Evolutionary conservation across 148 eudicot species (phyloP).

Genomic region (Selenicereus undatus): DNA sequence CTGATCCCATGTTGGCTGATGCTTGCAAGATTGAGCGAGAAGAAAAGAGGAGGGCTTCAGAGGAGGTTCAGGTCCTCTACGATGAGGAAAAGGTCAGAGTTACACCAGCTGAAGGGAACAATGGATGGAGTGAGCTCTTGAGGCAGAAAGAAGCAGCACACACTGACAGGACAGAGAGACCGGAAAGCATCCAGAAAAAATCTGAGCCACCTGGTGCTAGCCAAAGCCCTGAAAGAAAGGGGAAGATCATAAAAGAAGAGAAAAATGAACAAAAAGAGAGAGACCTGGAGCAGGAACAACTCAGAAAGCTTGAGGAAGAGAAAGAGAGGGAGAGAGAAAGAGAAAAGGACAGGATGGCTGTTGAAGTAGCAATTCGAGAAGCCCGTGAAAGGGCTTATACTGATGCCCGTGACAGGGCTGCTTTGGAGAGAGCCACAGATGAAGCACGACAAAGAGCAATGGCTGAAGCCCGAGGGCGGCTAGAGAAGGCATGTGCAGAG

Average conservation of each 20-base stretch:
- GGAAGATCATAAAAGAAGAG: conserved; percentile 33
- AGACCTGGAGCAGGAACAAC: conserved; percentile 56
- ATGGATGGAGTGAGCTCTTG: conserved; percentile 28
- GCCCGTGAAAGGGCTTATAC: conserved; percentile 62
- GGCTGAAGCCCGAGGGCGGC: conserved; percentile 77
- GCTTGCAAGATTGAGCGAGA: conserved; percentile 25
- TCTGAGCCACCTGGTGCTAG: conserved; percentile 24
- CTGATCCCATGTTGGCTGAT: conserved; percentile 26
- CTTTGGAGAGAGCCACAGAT: conserved; percentile 67
- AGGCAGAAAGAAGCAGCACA: conserved; percentile 31
- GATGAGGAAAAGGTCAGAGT: conserved; percentile 29
- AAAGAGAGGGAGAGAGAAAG: conserved; percentile 94
- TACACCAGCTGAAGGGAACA: conserved; percentile 25
- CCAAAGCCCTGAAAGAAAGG: conserved; percentile 37
- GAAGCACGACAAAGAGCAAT: conserved; percentile 77
- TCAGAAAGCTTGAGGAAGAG: conserved; percentile 81
- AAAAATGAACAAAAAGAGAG: conserved; percentile 40
- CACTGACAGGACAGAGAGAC: conserved; percentile 28
- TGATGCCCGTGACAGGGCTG: conserved; percentile 63
- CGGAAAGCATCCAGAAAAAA: conserved; percentile 21
- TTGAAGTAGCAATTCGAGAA: conserved; percentile 63
- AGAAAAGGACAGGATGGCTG: conserved; percentile 91
- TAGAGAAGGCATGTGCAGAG: conserved; percentile 76
- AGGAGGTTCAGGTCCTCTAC: conserved; percentile 21
- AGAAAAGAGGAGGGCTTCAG: conserved; percentile 20